phyloP scores from a whole-genome alignment of 2,329 filamentous ascomycete genomes.

The Aureobasidium sp. region DNA sequence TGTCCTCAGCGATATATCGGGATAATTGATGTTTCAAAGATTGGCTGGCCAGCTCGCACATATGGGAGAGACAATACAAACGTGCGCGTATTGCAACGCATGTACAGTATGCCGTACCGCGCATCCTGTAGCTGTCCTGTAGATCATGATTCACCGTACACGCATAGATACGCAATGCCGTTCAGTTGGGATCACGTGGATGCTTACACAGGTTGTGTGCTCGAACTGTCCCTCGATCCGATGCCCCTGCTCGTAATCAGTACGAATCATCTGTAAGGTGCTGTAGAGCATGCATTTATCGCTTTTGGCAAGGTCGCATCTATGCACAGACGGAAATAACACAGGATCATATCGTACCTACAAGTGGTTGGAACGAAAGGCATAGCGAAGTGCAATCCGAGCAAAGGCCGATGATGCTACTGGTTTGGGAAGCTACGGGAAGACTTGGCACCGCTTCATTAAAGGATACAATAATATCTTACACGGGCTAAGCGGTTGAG shows the following conservation, averaged over 20 bases:
- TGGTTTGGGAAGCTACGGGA: background rate
- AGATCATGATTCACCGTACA: constrained; percentile 3
- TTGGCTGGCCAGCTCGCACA: background rate
- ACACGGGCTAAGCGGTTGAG: background rate
- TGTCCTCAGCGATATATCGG: background rate
- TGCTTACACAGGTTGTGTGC: no score
- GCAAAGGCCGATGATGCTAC: background rate
- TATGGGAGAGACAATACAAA: background rate
- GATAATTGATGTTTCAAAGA: no score
- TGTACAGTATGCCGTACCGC: background rate
- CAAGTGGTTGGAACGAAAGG: background rate
- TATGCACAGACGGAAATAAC: background rate
- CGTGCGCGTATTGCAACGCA: constrained; percentile 1
- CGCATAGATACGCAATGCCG: background rate
- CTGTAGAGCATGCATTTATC: background rate
- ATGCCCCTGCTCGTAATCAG: background rate
- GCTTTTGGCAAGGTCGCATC: background rate
- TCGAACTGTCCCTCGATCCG: background rate
- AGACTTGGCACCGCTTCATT: background rate
- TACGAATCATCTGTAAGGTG: no score
- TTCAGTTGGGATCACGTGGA: background rate
- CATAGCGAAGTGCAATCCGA: background rate
- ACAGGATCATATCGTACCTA: background rate
- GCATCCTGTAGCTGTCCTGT: background rate
- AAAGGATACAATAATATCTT: background rate